Conservation (phyloP, 1,284 basidiomycete genomes). For the Cystobasidium pallidum region DNA sequence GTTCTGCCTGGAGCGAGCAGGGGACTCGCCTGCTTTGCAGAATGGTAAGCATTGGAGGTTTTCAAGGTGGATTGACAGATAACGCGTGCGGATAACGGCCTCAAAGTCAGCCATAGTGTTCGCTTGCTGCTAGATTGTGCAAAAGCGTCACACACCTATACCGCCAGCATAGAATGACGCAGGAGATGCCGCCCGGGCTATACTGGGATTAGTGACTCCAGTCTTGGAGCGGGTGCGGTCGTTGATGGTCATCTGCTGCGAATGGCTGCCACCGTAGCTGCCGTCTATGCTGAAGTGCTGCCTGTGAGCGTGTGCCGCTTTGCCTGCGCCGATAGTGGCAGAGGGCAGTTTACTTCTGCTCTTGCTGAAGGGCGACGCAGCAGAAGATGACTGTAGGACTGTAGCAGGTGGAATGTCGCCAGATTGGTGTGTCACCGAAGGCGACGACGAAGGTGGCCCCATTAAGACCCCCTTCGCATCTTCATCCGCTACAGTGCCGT, state of each 20-base stretch:
- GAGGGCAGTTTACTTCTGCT: slow-evolving; percentile 3
- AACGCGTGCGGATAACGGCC: no score
- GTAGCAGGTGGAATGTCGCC: not conserved
- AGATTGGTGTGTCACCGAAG: not conserved
- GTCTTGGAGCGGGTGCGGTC: slow-evolving; percentile 1
- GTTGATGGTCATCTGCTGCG: not conserved
- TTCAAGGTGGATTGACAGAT: not conserved
- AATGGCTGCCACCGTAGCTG: slow-evolving; percentile 2
- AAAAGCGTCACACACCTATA: slow-evolving; percentile 17
- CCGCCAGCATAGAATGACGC: slow-evolving; percentile 25
- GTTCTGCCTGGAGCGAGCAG: slow-evolving; percentile 30
- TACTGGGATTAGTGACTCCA: slow-evolving; percentile 1
- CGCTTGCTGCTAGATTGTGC: no score
- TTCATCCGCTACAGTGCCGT: not conserved
- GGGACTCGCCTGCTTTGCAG: slow-evolving; percentile 23
- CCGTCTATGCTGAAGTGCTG: slow-evolving; percentile 12
- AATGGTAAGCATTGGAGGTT: not conserved
- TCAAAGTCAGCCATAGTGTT: no score
- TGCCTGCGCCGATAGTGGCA: slow-evolving; percentile 4
- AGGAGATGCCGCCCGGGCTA: not conserved
- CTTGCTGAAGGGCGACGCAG: not conserved
- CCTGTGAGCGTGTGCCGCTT: not conserved
- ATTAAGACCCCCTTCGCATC: not conserved
- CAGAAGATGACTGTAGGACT: not conserved
- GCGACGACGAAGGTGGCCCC: not conserved